Conservation (phyloP, 2,329 filamentous ascomycete species). For the Berkeleyomyces rouxiae region DNA sequence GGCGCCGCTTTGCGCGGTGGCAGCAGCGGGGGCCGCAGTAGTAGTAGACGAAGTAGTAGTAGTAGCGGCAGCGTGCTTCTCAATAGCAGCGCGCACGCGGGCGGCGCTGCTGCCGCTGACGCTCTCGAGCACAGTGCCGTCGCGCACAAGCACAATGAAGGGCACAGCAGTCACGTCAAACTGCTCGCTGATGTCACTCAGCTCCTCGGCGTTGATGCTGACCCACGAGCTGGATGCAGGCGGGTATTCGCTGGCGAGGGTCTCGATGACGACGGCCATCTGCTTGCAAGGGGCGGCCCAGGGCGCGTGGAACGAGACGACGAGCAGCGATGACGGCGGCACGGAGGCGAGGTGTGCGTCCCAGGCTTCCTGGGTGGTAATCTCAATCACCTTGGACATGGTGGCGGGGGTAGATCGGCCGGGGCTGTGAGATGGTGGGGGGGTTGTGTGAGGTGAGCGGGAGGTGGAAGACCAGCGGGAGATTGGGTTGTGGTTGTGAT, state of each 20-base stretch:
- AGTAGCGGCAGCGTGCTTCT: conserved; percentile 46
- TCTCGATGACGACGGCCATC: conserved; percentile 73
- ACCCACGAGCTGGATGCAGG: conserved; percentile 62
- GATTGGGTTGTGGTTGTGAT: background rate
- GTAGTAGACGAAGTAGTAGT: conserved; percentile 18
- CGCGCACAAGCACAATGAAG: conserved; percentile 69
- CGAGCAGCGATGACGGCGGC: conserved; percentile 52
- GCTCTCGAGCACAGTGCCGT: conserved; percentile 60
- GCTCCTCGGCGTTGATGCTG: conserved; percentile 83
- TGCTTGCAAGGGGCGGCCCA: conserved; percentile 95
- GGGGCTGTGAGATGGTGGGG: background rate
- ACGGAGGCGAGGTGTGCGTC: conserved; percentile 48
- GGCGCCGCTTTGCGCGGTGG: conserved; percentile 22
- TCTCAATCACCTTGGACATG: conserved; percentile 66
- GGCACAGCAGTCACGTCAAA: conserved; percentile 94
- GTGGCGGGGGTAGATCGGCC: background rate
- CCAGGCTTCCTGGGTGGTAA: conserved; percentile 61
- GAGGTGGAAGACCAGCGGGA: background rate
- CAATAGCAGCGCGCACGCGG: conserved; percentile 72
- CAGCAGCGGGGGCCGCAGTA: conserved; percentile 20
- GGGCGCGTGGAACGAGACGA: conserved; percentile 89
- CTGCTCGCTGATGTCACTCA: conserved; percentile 76
- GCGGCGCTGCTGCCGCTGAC: conserved; percentile 80
- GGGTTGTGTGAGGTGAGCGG: background rate
- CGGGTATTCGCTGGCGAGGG: conserved; percentile 75